These are phyloP conservation scores for Didymella keratinophila DNA, from an alignment of 2,329 filamentous ascomycete genomes.

Conservation along the genomic window DNA sequence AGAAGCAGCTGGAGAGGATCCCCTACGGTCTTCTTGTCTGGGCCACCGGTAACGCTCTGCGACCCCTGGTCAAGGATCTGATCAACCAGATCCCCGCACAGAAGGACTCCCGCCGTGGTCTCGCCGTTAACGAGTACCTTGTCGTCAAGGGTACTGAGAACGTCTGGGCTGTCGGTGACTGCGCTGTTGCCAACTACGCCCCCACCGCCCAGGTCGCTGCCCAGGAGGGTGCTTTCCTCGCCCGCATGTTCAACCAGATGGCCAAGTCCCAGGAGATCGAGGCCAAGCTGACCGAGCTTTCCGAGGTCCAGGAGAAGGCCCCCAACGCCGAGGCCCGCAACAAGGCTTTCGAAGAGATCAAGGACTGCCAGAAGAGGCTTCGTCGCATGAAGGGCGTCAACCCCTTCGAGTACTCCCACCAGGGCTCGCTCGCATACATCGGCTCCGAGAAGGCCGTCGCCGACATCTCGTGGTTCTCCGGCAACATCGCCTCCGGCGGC, in stretches of 20 bases:
- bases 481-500: constrained; percentile 92
- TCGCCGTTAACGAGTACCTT: constrained; percentile 98
- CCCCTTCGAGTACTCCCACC: constrained; percentile 98
- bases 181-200: constrained; percentile 95
- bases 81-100: constrained; percentile 93
- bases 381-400: constrained; percentile 92
- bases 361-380: constrained; percentile 84
- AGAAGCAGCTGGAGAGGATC: constrained; percentile 80
- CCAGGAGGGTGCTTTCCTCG: constrained; percentile 95
- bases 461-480: constrained; percentile 96
- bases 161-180: constrained; percentile 98
- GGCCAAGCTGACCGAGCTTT: constrained; percentile 74
- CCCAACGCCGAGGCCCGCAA: constrained; percentile 69
- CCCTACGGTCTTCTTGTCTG: constrained; percentile 97
- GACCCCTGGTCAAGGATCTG: constrained; percentile 87
- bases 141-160: constrained; percentile 97
- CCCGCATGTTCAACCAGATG: constrained; percentile 98
- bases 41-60: constrained; percentile 96
- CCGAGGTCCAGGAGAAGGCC: constrained; percentile 66
- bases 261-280: constrained; percentile 90
- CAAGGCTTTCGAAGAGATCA: constrained; percentile 75
- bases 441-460: constrained; percentile 97
- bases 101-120: constrained; percentile 90
- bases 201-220: constrained; percentile 96
- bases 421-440: constrained; percentile 96